A percentile compares a stretch with the other conserved stretches of the same genome.
phyloP scores from a whole-genome alignment of 192 early-diverging fungal genomes.

The Coemansia sp. region DNA sequence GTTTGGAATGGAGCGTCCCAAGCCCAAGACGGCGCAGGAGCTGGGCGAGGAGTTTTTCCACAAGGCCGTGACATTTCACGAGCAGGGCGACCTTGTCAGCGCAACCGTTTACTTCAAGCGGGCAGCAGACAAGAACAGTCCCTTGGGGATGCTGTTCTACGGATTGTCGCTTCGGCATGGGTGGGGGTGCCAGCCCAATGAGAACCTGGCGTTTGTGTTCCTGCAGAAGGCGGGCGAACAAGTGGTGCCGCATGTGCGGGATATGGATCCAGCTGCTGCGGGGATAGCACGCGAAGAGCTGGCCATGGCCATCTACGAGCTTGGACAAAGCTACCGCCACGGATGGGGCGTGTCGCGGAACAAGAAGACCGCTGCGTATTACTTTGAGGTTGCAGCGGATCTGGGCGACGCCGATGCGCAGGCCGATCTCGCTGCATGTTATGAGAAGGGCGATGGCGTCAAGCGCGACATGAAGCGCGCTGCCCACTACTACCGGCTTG shows the following conservation, averaged over 20 bases:
- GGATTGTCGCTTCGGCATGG: conserved; percentile 75
- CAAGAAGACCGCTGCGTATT: conserved; percentile 70
- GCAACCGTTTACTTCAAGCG: conserved; percentile 70
- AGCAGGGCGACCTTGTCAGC: conserved; percentile 66
- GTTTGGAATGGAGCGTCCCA: conserved; percentile 5
- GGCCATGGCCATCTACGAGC: conserved; percentile 75
- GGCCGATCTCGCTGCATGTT: conserved; percentile 71
- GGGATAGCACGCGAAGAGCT: conserved; percentile 66
- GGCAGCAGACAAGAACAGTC: conserved; percentile 63
- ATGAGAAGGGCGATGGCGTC: conserved; percentile 71
- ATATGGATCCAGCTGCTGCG: conserved; percentile 57
- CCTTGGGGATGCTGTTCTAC: conserved; percentile 71
- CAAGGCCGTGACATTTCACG: conserved; percentile 67
- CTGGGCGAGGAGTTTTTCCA: conserved; percentile 64
- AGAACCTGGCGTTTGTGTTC: conserved; percentile 65
- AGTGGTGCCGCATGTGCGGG: conserved; percentile 63
- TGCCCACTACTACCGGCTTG: conserved; percentile 76
- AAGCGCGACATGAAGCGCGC: conserved; percentile 74
- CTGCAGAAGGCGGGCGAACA: conserved; percentile 68
- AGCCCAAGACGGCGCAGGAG: conserved; percentile 27
- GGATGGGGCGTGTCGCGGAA: conserved; percentile 77
- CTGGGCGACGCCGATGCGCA: conserved; percentile 80
- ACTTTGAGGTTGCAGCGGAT: conserved; percentile 79
- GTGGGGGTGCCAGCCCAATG: conserved; percentile 74
- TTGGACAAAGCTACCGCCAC: conserved; percentile 76